phyloP scores from a whole-genome alignment of 495 filamentous ascomycete species.

The Penicillium argentinense region DNA sequence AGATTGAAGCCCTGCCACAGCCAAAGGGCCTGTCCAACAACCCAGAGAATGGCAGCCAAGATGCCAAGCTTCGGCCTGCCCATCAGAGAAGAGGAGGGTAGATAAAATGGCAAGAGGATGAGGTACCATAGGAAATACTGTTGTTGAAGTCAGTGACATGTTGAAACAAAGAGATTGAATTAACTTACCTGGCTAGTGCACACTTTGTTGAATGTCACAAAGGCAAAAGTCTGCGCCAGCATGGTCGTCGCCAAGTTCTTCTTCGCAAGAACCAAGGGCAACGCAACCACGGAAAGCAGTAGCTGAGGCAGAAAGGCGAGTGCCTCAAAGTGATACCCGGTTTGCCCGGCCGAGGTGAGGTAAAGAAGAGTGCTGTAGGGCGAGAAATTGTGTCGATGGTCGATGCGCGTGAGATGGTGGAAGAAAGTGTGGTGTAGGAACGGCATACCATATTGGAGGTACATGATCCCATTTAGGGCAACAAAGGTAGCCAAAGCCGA shows the following conservation, averaged over 20 bases:
- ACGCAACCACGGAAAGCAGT: slow-evolving; percentile 67
- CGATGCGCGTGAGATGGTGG: slow-evolving; percentile 88
- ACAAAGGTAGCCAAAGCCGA: slow-evolving; percentile 70
- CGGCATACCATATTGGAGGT: slow-evolving; percentile 62
- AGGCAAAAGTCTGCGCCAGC: slow-evolving; percentile 98
- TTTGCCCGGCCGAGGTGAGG: slow-evolving; percentile 63
- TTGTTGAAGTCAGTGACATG: background rate
- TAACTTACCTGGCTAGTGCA: slow-evolving; percentile 87
- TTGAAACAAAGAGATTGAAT: background rate
- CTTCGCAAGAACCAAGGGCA: slow-evolving; percentile 81
- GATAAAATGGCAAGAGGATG: slow-evolving; percentile 86
- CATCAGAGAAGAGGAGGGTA: slow-evolving; percentile 75
- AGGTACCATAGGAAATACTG: slow-evolving; percentile 99
- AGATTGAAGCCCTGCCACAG: slow-evolving; percentile 84
- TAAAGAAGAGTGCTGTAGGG: slow-evolving; percentile 93
- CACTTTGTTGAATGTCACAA: slow-evolving; percentile 97
- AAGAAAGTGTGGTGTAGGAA: slow-evolving; percentile 89
- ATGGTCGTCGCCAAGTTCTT: slow-evolving; percentile 80
- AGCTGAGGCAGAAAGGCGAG: slow-evolving; percentile 89
- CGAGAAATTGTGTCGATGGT: slow-evolving; percentile 98
- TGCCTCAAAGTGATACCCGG: slow-evolving; percentile 61
- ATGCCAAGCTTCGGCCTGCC: slow-evolving; percentile 58
- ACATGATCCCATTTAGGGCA: slow-evolving; percentile 75
- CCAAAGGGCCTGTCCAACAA: slow-evolving; percentile 73
- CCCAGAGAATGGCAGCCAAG: slow-evolving; percentile 65